These are phyloP conservation scores for Babesia sp. DNA, from an alignment of 169 alveolate species.

Conservation along the genomic window DNA sequence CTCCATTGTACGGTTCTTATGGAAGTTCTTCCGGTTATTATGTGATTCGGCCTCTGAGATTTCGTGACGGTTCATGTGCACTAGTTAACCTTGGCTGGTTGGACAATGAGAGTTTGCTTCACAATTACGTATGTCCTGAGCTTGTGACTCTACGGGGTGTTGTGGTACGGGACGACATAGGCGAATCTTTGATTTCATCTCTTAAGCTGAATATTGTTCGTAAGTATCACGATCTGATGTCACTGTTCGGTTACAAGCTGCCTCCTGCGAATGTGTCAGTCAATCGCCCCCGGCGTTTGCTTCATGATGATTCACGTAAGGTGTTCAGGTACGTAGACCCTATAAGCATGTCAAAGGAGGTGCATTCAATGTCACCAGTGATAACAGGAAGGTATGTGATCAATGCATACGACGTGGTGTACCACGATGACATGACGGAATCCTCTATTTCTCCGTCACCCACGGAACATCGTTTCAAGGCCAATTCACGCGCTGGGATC, in stretches of 20 bases:
- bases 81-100: constrained; percentile 83
- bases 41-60: constrained; percentile 80
- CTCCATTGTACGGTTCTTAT: constrained; percentile 54
- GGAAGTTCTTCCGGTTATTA: constrained; percentile 70
- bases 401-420: constrained; percentile 78
- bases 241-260: neutral
- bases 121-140: constrained; percentile 57
- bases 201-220: constrained; percentile 41
- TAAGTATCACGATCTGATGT: constrained; percentile 5
- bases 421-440: constrained; percentile 73
- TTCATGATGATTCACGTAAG: constrained; percentile 48
- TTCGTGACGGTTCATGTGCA: constrained; percentile 75
- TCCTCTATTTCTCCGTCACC: neutral
- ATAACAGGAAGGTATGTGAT: constrained; percentile 64
- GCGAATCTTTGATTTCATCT: constrained; percentile 58
- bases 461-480: neutral
- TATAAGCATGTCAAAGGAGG: constrained; percentile 67
- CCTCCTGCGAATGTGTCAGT: constrained; percentile 3
- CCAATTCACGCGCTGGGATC: constrained; percentile 14
- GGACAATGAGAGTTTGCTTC: constrained; percentile 53
- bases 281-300: constrained; percentile 48
- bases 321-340: constrained; percentile 74
- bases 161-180: constrained; percentile 79
- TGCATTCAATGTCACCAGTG: constrained; percentile 60
- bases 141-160: constrained; percentile 83